Evolutionary conservation across 768 basidiomycete species (phyloP).

Genomic region (Trichaptum fuscoviolaceum): DNA sequence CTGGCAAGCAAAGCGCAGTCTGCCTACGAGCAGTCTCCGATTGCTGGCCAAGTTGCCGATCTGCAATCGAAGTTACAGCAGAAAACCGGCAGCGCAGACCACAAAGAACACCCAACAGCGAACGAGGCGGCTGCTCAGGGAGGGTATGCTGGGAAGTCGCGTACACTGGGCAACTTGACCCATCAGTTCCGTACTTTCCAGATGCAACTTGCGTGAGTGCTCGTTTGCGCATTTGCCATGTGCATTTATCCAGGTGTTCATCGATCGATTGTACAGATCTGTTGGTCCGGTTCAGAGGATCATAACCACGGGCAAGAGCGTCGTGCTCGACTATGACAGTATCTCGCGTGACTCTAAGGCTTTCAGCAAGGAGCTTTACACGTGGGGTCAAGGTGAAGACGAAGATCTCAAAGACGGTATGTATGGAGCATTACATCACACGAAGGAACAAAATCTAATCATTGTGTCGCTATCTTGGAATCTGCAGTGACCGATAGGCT

Average conservation of each 20-base stretch:
- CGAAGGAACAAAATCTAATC: not conserved
- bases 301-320: slow-evolving; percentile 72
- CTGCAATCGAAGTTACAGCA: slow-evolving; percentile 7
- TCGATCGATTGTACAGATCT: slow-evolving; percentile 28
- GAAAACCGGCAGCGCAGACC: slow-evolving; percentile 6
- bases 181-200: slow-evolving; percentile 69
- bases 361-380: slow-evolving; percentile 80
- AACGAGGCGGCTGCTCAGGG: slow-evolving; percentile 35
- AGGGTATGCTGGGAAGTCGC: slow-evolving; percentile 38
- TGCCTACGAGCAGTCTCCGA: slow-evolving; percentile 57
- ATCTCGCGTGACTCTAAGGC: slow-evolving; percentile 60
- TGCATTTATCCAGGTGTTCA: slow-evolving; percentile 6
- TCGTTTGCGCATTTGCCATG: slow-evolving; percentile 9
- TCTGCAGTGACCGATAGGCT: slow-evolving; percentile 71
- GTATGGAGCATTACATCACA: slow-evolving; percentile 14
- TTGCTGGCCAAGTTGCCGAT: slow-evolving; percentile 52
- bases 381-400: slow-evolving; percentile 71
- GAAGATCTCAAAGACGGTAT: slow-evolving; percentile 74
- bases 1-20: slow-evolving; percentile 75
- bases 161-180: slow-evolving; percentile 57
- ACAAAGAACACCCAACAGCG: slow-evolving; percentile 31
- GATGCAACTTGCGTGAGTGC: slow-evolving; percentile 64
- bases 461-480: slow-evolving; percentile 9
- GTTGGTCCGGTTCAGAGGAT: slow-evolving; percentile 71
- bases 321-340: slow-evolving; percentile 69